Conservation (phyloP, 208 protist species). For the Wallacemonas rigidus region DNA sequence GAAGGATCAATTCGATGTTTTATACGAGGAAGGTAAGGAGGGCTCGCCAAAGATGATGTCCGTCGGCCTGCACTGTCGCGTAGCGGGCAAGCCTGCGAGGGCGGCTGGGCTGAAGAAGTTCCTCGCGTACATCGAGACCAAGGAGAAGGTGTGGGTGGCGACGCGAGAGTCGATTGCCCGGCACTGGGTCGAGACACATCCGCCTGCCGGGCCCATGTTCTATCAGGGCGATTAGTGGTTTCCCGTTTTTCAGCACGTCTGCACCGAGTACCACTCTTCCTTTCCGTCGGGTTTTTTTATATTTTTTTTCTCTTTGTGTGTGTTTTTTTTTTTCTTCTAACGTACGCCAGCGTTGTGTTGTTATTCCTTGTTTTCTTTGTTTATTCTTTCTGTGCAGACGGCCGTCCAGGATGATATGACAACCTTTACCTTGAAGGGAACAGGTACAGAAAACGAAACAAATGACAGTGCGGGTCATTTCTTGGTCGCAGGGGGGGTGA, state of each 20-base stretch:
- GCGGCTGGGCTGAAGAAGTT: constrained; percentile 27
- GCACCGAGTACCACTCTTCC: too few species aligned
- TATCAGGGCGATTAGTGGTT: constrained; percentile 16
- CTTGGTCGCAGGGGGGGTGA: too few species aligned
- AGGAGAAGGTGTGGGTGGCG: constrained; percentile 33
- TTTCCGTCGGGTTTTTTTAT: background rate
- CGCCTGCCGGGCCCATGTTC: constrained; percentile 29
- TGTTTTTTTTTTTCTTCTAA: too few species aligned
- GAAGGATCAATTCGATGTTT: constrained; percentile 41
- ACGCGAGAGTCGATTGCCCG: constrained; percentile 32
- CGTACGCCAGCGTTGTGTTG: too few species aligned
- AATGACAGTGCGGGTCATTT: too few species aligned
- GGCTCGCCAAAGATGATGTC: constrained; percentile 40
- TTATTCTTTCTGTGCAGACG: too few species aligned
- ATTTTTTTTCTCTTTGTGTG: constrained; percentile 9
- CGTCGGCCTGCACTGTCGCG: constrained; percentile 33
- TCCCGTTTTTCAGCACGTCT: too few species aligned
- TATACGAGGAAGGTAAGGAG: constrained; percentile 33
- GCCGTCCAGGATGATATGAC: too few species aligned
- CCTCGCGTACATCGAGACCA: constrained; percentile 28
- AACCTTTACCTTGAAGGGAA: too few species aligned
- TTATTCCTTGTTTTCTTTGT: too few species aligned
- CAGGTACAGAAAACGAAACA: too few species aligned
- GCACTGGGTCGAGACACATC: constrained; percentile 32
- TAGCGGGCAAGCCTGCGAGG: constrained; percentile 34